These are phyloP conservation scores for Cetradonia linearis DNA, from an alignment of 495 filamentous ascomycete genomes.

Conservation along the genomic window DNA sequence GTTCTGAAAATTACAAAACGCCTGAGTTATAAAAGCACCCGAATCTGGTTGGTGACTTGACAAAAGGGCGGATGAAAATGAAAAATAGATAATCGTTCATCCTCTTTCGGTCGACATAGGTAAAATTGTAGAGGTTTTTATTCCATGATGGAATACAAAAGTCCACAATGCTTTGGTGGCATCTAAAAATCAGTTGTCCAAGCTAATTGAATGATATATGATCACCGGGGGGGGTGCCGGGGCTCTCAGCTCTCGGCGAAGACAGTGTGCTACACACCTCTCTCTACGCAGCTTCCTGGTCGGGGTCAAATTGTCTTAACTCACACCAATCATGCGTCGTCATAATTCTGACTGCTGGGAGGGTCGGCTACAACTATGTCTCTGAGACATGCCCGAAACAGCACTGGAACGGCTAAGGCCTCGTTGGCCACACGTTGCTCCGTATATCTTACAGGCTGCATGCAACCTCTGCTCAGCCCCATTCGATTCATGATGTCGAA, in stretches of 20 bases:
- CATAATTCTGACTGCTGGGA: background rate
- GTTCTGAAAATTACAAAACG: too few species aligned
- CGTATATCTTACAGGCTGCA: too few species aligned
- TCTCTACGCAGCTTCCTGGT: background rate
- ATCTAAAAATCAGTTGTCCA: too few species aligned
- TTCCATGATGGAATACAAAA: background rate
- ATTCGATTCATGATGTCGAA: background rate
- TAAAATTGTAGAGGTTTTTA: background rate
- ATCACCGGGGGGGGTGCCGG: too few species aligned
- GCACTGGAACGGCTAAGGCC: background rate
- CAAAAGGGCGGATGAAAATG: too few species aligned
- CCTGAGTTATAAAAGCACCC: too few species aligned
- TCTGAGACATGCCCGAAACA: background rate
- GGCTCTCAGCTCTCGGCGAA: background rate
- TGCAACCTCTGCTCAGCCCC: background rate
- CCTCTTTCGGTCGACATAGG: background rate
- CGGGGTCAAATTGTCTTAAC: background rate
- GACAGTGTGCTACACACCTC: background rate
- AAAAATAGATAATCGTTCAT: background rate
- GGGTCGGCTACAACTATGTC: background rate
- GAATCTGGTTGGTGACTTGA: too few species aligned
- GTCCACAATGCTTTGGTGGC: background rate
- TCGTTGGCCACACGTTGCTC: background rate
- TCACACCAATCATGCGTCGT: background rate
- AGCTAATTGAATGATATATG: too few species aligned